Evolutionary conservation across 2,329 filamentous ascomycete species (phyloP), one percentile per base, ranked within the genome.

Genomic region (Leptographium lundbergii): DNA sequence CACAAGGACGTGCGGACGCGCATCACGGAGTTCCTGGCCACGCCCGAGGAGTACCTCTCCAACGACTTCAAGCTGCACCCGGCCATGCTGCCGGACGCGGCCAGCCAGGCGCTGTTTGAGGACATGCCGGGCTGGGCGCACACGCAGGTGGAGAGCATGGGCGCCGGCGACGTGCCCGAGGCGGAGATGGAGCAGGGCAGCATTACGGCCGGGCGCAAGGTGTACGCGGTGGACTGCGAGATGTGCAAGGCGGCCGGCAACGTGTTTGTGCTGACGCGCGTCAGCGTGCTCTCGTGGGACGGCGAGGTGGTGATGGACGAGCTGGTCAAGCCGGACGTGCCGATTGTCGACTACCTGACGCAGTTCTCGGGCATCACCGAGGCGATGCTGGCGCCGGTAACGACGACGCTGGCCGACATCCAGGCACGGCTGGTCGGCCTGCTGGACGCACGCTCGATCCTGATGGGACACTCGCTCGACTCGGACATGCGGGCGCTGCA

Each of bases 271-370:
- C 82, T 99, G 51, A 95, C 94, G 1, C 85, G 94, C 59, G 87
- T 97, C 69, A 96, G 91, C 69, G 72, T 97, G 47, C 76, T 99
- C 9, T 77, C 84, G 61, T 99, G 94, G 92, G 83, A 91, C 65
- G 91, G 91, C 55, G 81, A 84, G 39, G 81, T 88, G 11, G 77
- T 96, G 19, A 74, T 97, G 57, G 94, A 99, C 69, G 88, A 95
- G 73, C 81, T 97, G 14, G 94, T 99, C 67, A 95, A 94, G 74
- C 94, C 94, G 0, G 80, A 85, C 52, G 86, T 88, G 64, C 86
- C 89, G n/a, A 91, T 99, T 67, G 86, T 82, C 59, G 88, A 99
- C 75, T 97, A 99, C 69, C 79, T 99, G 48, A 99, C 94, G 1
- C 86, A 81, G 58, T 95, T 85, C 71, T 99, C 94, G 0, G 94